A percentile compares a stretch with the other conserved stretches of the same genome.
These are phyloP conservation scores for Prosopis cineraria DNA, from an alignment of 306 rosid species.

Conservation along the genomic window DNA sequence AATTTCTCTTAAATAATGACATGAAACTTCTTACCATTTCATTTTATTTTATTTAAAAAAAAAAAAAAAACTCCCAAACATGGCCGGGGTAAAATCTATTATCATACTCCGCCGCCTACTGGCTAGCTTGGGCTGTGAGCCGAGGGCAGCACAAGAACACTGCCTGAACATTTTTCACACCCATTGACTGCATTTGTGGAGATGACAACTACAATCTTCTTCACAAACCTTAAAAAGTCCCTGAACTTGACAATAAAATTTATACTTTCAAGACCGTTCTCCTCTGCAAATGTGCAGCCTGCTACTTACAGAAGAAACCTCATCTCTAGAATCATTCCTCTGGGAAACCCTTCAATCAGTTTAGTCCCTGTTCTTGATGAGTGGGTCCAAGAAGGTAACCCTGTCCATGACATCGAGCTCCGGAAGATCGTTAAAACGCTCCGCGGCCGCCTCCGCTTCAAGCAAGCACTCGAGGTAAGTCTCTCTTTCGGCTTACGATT, in stretches of 20 bases:
- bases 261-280: constrained; percentile 30
- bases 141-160: neutral
- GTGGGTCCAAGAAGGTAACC: constrained; percentile 55
- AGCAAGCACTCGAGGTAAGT: constrained; percentile 67
- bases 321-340: constrained; percentile 58
- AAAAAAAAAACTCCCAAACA: too few relatives aligned
- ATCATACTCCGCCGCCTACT: too few relatives aligned
- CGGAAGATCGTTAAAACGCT: constrained; percentile 47
- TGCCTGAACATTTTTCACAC: neutral
- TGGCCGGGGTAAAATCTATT: too few relatives aligned
- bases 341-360: constrained; percentile 63
- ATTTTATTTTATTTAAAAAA: too few relatives aligned
- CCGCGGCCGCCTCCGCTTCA: constrained; percentile 50
- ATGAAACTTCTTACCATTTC: too few relatives aligned
- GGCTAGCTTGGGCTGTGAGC: neutral
- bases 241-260: constrained; percentile 21
- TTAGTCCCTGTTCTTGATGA: constrained; percentile 57
- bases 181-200: neutral
- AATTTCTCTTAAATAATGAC: too few relatives aligned
- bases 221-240: constrained; percentile 31
- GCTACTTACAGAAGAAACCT: constrained; percentile 40
- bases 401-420: constrained; percentile 33
- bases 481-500: neutral
- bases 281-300: constrained; percentile 18
- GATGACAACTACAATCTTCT: constrained; percentile 35